These are phyloP conservation scores for Penicillium sp. DNA, from an alignment of 2,329 filamentous ascomycete genomes.

Conservation along the genomic window DNA sequence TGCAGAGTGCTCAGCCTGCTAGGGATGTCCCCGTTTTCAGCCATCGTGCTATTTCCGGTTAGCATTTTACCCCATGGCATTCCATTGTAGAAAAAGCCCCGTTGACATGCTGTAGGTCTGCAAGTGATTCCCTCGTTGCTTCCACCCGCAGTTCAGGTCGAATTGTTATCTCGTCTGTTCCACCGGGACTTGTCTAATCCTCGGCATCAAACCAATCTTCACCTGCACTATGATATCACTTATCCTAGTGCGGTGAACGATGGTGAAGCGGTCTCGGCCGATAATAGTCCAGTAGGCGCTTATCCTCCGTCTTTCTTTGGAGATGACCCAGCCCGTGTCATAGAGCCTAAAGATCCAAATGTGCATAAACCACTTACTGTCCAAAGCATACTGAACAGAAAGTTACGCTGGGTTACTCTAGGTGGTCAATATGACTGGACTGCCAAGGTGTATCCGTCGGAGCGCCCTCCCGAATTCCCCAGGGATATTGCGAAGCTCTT, in stretches of 20 bases:
- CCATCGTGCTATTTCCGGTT: constrained; percentile 32
- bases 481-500: constrained; percentile 61
- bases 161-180: constrained; percentile 63
- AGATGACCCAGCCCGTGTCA: constrained; percentile 36
- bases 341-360: constrained; percentile 56
- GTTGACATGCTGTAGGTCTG: constrained; percentile 56
- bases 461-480: constrained; percentile 64
- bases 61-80: constrained; percentile 17
- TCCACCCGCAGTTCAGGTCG: constrained; percentile 57
- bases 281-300: constrained; percentile 2
- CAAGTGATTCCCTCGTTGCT: constrained; percentile 67
- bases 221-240: constrained; percentile 65
- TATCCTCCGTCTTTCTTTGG: constrained; percentile 44
- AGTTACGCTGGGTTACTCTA: constrained; percentile 85
- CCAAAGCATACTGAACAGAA: constrained; percentile 63
- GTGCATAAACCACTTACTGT: constrained; percentile 68
- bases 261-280: too few relatives aligned
- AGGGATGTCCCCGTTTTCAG: constrained; percentile 29
- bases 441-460: constrained; percentile 65
- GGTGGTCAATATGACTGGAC: constrained; percentile 98
- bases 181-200: constrained; percentile 68
- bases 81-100: too few relatives aligned
- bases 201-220: constrained; percentile 77
- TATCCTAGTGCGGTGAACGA: constrained; percentile 50
- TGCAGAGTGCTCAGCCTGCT: too few relatives aligned